Base-by-base conservation (phyloP, 208 protist genomes). In the Balamuthia mandrillaris region DNA sequence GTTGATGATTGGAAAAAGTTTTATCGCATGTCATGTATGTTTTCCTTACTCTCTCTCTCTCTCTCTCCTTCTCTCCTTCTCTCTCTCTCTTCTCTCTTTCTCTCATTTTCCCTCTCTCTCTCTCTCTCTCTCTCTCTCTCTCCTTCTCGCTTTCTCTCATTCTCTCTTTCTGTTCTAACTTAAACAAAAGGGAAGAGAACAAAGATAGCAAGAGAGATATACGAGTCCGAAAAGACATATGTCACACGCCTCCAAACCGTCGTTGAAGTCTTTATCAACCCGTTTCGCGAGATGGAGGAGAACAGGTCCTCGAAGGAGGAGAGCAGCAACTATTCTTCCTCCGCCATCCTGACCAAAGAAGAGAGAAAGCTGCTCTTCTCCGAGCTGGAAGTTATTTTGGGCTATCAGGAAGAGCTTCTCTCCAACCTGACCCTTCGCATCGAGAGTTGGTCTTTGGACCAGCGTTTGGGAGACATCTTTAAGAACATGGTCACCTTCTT, bases 401-500 rank as follows among this genome's bases (percentile, higher is more conserved):
- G 68, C 29, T 47, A 60, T 21, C 52, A 78, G 31, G 58, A 3
- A 10, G 52, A 41, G 18, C 47, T 78, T 0, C 16, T 78, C 29
- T 60, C 7, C 3, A 47, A 78, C 18, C 45, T 78, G 41, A 47
- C 52, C 45, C 16, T 60, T 24, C 68, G 68, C 1, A 78, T 78
- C 45, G 27, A 24, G 31, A 41, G 58, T 24, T 78, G 68, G 68
- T 78, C 68, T 18, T 78, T 78, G 29, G 68, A 78, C 24, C 68
- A 78, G 16, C 58, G 68, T 31, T 47, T 78, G 14, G 68, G 68
- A 5, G 68, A 78, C 45, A 78, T 78, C 18, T 78, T 78, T 35
- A 51, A 78, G 29, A 41, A 78, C 52, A 60, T 78, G 31, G 68
- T 78, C 7, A 60, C 68, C 1, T 78, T 78, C 68, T 47, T 78